Percentiles rank a stretch among this genome's conserved stretches.
phyloP scores from a whole-genome alignment of 2,329 filamentous ascomycete genomes.

The Tolypocladium tundrense region DNA sequence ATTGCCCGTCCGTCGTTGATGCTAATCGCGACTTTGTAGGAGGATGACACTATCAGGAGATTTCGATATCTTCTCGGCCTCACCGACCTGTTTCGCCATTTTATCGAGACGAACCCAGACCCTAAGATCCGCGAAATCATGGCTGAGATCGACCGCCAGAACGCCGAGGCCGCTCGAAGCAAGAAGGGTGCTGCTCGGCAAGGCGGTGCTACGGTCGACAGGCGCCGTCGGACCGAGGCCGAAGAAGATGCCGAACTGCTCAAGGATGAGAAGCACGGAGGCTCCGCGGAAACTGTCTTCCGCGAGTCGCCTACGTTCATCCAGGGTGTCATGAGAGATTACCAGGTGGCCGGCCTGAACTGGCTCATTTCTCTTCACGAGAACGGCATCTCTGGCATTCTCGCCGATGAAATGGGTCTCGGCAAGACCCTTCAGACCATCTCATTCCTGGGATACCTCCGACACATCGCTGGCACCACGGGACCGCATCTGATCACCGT shows the following conservation, averaged over 20 bases:
- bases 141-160: slow-evolving; percentile 87
- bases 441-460: slow-evolving; percentile 87
- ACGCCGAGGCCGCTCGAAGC: slow-evolving; percentile 59
- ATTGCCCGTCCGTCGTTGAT: background rate
- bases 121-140: slow-evolving; percentile 91
- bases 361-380: slow-evolving; percentile 97
- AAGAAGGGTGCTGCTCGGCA: slow-evolving; percentile 71
- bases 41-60: slow-evolving; percentile 87
- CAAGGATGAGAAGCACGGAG: slow-evolving; percentile 81
- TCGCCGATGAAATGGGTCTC: slow-evolving; percentile 97
- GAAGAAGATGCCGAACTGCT: slow-evolving; percentile 89
- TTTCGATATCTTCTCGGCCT: slow-evolving; percentile 92
- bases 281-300: slow-evolving; percentile 80
- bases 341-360: slow-evolving; percentile 90
- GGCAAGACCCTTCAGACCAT: slow-evolving; percentile 98
- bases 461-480: slow-evolving; percentile 79
- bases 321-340: slow-evolving; percentile 85
- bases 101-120: slow-evolving; percentile 95
- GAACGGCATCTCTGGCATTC: slow-evolving; percentile 95
- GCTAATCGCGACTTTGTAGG: slow-evolving; percentile 37
- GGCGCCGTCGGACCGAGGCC: slow-evolving; percentile 83
- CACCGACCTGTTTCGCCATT: slow-evolving; percentile 95
- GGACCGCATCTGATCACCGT: slow-evolving; percentile 88
- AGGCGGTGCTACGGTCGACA: slow-evolving; percentile 70
- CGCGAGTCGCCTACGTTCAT: slow-evolving; percentile 89